Evolutionary conservation across 306 rosid species (phyloP).

Genomic region (Gillenia trifoliata): DNA sequence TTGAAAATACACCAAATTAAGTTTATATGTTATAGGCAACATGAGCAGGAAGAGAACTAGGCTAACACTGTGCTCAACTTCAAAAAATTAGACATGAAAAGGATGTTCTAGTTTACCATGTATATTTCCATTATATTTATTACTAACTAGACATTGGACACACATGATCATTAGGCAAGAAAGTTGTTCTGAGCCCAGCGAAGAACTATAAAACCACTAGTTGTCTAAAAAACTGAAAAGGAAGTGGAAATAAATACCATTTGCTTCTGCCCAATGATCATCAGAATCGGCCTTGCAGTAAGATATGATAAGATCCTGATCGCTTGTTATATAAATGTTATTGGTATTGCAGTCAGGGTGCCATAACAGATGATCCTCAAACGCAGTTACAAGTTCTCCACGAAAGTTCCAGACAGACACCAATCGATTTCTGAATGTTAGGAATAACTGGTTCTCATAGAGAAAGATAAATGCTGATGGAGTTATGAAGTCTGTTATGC

Average conservation of each 20-base stretch:
- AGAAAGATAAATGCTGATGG: constrained; percentile 85
- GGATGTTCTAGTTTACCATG: not conserved
- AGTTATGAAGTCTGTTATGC: constrained; percentile 68
- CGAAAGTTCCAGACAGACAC: constrained; percentile 88
- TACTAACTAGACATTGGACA: not conserved
- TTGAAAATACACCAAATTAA: too few relatives aligned
- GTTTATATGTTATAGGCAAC: too few relatives aligned
- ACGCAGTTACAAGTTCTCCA: constrained; percentile 80
- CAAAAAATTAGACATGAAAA: not conserved
- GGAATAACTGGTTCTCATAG: constrained; percentile 76
- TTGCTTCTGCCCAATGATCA: constrained; percentile 65
- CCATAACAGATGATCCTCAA: constrained; percentile 83
- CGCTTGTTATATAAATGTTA: constrained; percentile 77
- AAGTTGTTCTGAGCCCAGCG: not conserved
- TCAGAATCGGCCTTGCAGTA: constrained; percentile 81
- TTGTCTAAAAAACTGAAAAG: not conserved
- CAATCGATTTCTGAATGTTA: constrained; percentile 70
- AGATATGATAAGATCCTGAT: constrained; percentile 85
- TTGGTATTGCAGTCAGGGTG: constrained; percentile 88
- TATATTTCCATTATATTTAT: not conserved
- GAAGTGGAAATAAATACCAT: constrained; percentile 37
- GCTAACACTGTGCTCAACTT: not conserved
- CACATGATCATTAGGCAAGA: not conserved
- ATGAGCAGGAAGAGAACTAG: too few relatives aligned
- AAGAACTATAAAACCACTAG: not conserved